Evolutionary conservation across 2,329 filamentous ascomycete genomes (phyloP), one percentile per base, ranked within the genome.

Genomic region (Botrytis aclada): DNA sequence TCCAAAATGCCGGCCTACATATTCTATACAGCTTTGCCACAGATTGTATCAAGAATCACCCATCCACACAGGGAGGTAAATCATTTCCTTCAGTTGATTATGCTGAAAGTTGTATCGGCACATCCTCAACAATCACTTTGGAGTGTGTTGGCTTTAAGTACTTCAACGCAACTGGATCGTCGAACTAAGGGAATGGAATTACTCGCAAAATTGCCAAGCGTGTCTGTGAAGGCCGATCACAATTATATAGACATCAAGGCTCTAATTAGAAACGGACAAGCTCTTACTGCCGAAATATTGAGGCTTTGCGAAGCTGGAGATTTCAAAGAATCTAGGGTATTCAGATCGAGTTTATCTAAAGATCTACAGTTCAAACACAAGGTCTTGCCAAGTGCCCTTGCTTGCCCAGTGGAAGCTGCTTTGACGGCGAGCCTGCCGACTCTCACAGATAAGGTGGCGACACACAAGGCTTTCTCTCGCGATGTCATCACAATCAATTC

Each of bases 41-140:
- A 99, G 82, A 92, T 99, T 75, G 93, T 99, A 72, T 96, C 95
- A n/a, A 91, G 96, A 45, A 98, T 99, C 78, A 93, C 93, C 63
- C 96, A 99, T 83, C 90, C 92, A 1, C 93, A 97, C 80, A 82
- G 82, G 6, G 88, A 90, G 1, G 94, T 97, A 2, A 97, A 93
- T 82, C 89, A 91, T 73, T 85, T 93, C 16, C 84, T 99, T 10
- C 89, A 91, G 70, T 87, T 87, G 47, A 95, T 98, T 76, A 94
- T 99, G 72, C 84, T 92, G 74, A 95, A 93, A 80, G 93, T 98
- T n/a, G 91, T 97, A 14, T 87, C 90, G 60, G 86, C 89, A n/a
- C 93, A 98, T 81, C 95, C 96, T 0, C 93, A 93, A 74, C 96
- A 99, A 82, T 92, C 95, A 0, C 83, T 98, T 39, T 99, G 96